Base-by-base conservation (phyloP, 2,329 filamentous ascomycete genomes). In the Pseudogymnoascus destructans region DNA sequence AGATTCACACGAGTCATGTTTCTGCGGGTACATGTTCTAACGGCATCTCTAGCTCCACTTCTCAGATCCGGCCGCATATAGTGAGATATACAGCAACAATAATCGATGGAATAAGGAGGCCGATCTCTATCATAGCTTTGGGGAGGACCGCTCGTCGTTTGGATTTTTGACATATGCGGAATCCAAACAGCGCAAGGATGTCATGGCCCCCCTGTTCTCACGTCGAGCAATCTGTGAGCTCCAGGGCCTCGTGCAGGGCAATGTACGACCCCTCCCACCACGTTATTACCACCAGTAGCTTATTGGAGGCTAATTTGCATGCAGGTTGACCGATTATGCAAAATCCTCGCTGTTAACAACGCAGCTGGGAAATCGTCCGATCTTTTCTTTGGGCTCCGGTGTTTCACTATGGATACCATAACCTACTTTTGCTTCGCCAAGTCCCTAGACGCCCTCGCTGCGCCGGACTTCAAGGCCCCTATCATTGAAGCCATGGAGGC, bases 91-190 rank as follows among this genome's bases (percentile, higher is more conserved):
- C 64, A 72, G 70, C 61, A 66, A 66, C 55, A 68, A 66, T 38
- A 71, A 71, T 49, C 66, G 68, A 13, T 74, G 73, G 72, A 69
- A 74, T 59, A 75, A 76, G 58, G 72, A 75, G 40, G 61, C 61
- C 1, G 59, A 38, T 0, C 63, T 74, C 1, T 76, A 76, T 61
- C 64, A 66, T 15, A 67, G 67, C 38, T 75, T 76, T 60, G 70
- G 70, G 58, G 68, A 72, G 57, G 69, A 74, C 59, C 63, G 69
- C 15, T 73, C 72, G n/a, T 73, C 70, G 27, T 74, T 76, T 61
- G 72, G 70, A 9, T 72, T 70, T 57, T 60, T 70, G 30, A 74
- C 67, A 13, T 72, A 73, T 59, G 63, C 63, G 8, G 70, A 71
- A 58, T 67, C 70, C 32, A 75, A 73, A 60, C 64, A 68, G 25